These are phyloP conservation scores for Brettanomyces anomalus DNA, from an alignment of 805 yeast genomes.

Conservation along the genomic window DNA sequence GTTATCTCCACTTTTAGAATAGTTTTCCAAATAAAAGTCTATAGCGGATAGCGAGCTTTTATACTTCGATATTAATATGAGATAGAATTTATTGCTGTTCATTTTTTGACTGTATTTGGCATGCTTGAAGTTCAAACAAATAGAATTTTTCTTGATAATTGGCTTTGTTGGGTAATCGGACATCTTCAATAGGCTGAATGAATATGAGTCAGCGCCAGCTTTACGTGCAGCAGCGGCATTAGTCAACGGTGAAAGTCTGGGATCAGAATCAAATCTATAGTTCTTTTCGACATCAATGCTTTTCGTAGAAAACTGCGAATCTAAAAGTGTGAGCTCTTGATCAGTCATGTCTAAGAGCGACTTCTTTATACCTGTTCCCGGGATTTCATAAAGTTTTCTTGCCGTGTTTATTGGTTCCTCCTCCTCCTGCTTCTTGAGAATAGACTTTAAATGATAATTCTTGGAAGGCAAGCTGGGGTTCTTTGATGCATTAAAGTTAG, in stretches of 20 bases:
- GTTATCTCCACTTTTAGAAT: conserved; percentile 55
- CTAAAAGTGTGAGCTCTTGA: conserved; percentile 45
- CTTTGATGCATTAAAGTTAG: background rate
- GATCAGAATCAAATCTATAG: conserved; percentile 8
- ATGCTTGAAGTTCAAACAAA: conserved; percentile 37
- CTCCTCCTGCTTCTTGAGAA: background rate
- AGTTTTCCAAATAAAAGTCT: conserved; percentile 49
- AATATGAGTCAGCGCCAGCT: conserved; percentile 10
- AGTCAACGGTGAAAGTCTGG: conserved; percentile 6
- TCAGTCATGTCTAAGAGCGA: conserved; percentile 43
- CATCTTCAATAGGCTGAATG: conserved; percentile 8
- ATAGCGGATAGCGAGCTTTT: conserved; percentile 67
- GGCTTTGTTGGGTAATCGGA: conserved; percentile 29
- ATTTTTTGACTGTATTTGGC: conserved; percentile 19
- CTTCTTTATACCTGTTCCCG: conserved; percentile 23
- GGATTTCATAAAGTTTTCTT: conserved; percentile 2
- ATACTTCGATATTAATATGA: conserved; percentile 56
- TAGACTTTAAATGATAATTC: background rate
- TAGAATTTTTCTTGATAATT: conserved; percentile 21
- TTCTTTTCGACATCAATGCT: conserved; percentile 28
- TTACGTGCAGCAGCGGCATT: background rate
- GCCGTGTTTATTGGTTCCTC: background rate
- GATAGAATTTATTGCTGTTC: conserved; percentile 16
- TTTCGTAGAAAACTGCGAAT: conserved; percentile 39
- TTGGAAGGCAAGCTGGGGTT: too few species aligned